Evolutionary conservation across 371 early-diverging fungal genomes (phyloP), one percentile per base, ranked within the genome.

Genomic region (Choanephora cucurbitarum): DNA sequence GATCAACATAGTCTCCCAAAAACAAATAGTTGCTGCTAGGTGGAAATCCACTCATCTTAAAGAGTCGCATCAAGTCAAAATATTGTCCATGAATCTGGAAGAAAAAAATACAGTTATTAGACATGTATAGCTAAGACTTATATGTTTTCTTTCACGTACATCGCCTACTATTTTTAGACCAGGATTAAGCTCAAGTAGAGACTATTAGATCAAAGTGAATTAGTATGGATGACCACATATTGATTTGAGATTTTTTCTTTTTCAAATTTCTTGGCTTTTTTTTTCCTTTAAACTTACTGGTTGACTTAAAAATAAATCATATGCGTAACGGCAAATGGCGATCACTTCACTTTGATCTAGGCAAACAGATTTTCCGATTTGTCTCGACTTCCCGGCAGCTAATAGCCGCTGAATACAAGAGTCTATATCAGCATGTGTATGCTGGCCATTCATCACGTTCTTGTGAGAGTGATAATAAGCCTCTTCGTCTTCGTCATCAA

Each of bases 1-100:
- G 84, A 72, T 98, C 96, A 1, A 98, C 99, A 74, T 99, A 99
- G 68, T 99, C 99, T 10, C 97, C 97, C 39, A 98, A 67, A 66
- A 98, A 97, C 51, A 98, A 71, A 68, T 91, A 97, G 81, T 91
- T 95, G 66, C 86, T 80, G 43, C 67, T 73, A 5, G 88, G 97
- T 52, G 89, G 98, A 77, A 84, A 93, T 42, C 90, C 98, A 73
- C 87, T 57, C 84, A 80, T 83, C 65, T 90, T 91, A 72, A 94
- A 99, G 41, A 96, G 66, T 49, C 91, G 81, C 58, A 94, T 73
- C 47, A 98, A 76, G 67, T 98, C 98, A 17, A 84, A 71, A 68
- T 86, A 90, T 82, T 98, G 99, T 8, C 99, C 97, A 65, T 98
- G 97, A 44, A 95, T 53, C 67, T 66, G n/a, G n/a, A 50, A 33